Percentiles rank a stretch among this genome's conserved stretches.
phyloP scores from a whole-genome alignment of 305 asterid species.

The Ruellia speciosa region DNA sequence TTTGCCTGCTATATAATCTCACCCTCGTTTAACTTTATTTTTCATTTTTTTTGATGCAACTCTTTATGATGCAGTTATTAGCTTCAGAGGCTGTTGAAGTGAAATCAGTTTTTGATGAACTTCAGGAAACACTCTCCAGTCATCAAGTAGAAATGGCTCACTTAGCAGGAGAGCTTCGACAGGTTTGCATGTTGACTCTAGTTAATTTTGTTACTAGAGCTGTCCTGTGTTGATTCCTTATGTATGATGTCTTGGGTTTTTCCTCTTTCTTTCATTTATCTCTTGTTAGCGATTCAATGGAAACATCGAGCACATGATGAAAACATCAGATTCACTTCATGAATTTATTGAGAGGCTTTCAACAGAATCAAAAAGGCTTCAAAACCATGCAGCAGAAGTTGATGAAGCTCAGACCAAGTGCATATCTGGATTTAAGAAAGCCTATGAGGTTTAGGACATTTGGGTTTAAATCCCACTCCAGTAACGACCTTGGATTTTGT shows the following conservation, averaged over 20 bases:
- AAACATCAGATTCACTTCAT: slow-evolving; percentile 42
- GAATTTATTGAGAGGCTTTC: slow-evolving; percentile 38
- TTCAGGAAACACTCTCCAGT: slow-evolving; percentile 42
- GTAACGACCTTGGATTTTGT: not conserved
- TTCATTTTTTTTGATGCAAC: too few species aligned
- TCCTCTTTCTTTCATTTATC: not conserved
- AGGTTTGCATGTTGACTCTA: slow-evolving; percentile 39
- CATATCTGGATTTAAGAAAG: slow-evolving; percentile 58
- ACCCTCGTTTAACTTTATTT: not conserved
- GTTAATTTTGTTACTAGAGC: not conserved
- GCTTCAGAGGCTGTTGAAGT: slow-evolving; percentile 42
- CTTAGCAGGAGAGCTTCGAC: slow-evolving; percentile 65
- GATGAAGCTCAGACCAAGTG: slow-evolving; percentile 48
- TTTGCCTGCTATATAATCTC: slow-evolving; percentile 16
- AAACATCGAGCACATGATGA: slow-evolving; percentile 36
- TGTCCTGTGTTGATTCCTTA: slow-evolving; percentile 8
- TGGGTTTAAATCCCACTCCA: not conserved
- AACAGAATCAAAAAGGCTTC: slow-evolving; percentile 49
- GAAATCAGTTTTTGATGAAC: slow-evolving; percentile 49
- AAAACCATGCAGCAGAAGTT: slow-evolving; percentile 40
- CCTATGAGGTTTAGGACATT: slow-evolving; percentile 45
- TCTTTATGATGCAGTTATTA: slow-evolving; percentile 42
- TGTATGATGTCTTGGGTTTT: slow-evolving; percentile 11
- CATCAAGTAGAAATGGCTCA: slow-evolving; percentile 61
- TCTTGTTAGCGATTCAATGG: slow-evolving; percentile 39